Conservation (phyloP, 108 stramenopile genomes). For the Nitzschia palea region DNA sequence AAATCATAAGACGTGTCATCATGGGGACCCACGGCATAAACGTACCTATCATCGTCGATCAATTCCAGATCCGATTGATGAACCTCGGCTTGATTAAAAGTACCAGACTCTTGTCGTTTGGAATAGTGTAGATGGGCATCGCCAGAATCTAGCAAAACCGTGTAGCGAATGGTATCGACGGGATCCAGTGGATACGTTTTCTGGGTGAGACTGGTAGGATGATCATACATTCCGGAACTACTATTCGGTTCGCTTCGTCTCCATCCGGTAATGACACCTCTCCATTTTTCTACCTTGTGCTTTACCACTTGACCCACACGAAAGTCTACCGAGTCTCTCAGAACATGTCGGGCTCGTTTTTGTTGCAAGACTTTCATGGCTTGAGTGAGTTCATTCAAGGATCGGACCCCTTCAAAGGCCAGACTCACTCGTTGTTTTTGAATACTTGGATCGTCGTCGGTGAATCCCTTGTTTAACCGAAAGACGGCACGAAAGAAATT, state of each 20-base stretch:
- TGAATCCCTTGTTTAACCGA: slow-evolving; percentile 50
- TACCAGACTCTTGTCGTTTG: slow-evolving; percentile 21
- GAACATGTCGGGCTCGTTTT: slow-evolving; percentile 25
- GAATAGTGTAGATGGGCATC: slow-evolving; percentile 52
- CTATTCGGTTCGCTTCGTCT: slow-evolving; percentile 17
- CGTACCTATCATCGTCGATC: slow-evolving; percentile 51
- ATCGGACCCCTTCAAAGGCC: slow-evolving; percentile 74
- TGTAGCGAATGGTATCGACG: slow-evolving; percentile 44
- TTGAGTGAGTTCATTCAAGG: slow-evolving; percentile 62
- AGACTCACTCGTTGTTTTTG: slow-evolving; percentile 54
- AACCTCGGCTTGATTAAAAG: slow-evolving; percentile 3
- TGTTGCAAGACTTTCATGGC: slow-evolving; percentile 41
- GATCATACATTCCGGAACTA: not conserved
- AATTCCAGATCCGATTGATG: slow-evolving; percentile 51
- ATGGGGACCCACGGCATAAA: not conserved
- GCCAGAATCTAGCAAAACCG: slow-evolving; percentile 61
- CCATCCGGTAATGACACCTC: slow-evolving; percentile 80
- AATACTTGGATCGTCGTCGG: slow-evolving; percentile 16
- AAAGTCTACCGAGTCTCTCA: slow-evolving; percentile 48
- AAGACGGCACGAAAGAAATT: slow-evolving; percentile 58
- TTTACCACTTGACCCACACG: slow-evolving; percentile 75
- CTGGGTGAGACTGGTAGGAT: slow-evolving; percentile 63
- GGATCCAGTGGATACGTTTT: slow-evolving; percentile 52
- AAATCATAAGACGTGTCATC: not conserved
- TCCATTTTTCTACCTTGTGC: slow-evolving; percentile 64